These are phyloP conservation scores for Teratosphaeria epicoccoides DNA, from an alignment of 2,329 filamentous ascomycete genomes.

Conservation along the genomic window DNA sequence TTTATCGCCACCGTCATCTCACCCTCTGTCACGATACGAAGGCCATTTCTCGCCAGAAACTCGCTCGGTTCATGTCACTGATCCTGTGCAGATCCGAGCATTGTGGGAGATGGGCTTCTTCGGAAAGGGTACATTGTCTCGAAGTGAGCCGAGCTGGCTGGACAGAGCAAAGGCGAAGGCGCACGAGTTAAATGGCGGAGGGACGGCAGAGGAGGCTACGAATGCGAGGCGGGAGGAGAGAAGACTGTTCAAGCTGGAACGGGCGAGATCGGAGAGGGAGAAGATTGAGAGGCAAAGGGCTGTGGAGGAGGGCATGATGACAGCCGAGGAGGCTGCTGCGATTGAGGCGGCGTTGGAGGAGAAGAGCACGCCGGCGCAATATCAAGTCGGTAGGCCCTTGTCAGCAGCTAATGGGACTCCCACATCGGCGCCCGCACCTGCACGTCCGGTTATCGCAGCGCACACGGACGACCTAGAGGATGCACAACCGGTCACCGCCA, in stretches of 20 bases:
- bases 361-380: conserved; percentile 22
- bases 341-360: conserved; percentile 26
- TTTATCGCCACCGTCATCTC: conserved; percentile 52
- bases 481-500: conserved; percentile 28
- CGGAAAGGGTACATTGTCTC: conserved; percentile 83
- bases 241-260: conserved; percentile 76
- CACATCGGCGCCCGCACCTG: not conserved
- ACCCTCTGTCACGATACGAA: conserved; percentile 54
- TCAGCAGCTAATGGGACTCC: too few relatives aligned
- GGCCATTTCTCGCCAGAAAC: conserved; percentile 76
- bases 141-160: conserved; percentile 91
- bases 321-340: conserved; percentile 1
- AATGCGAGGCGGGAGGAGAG: conserved; percentile 67
- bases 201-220: conserved; percentile 74
- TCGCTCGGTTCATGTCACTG: conserved; percentile 72
- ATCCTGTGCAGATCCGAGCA: conserved; percentile 62
- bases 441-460: not conserved
- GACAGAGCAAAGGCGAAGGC: conserved; percentile 66
- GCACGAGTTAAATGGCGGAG: conserved; percentile 26
- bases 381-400: not conserved
- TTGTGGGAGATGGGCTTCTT: conserved; percentile 98
- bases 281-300: conserved; percentile 61
- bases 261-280: conserved; percentile 78
- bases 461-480: not conserved
- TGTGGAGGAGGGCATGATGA: conserved; percentile 38